Percentiles rank a stretch among this genome's conserved stretches.
Conservation (phyloP, 2,329 filamentous ascomycete species). For the Ascochyta pisi region DNA sequence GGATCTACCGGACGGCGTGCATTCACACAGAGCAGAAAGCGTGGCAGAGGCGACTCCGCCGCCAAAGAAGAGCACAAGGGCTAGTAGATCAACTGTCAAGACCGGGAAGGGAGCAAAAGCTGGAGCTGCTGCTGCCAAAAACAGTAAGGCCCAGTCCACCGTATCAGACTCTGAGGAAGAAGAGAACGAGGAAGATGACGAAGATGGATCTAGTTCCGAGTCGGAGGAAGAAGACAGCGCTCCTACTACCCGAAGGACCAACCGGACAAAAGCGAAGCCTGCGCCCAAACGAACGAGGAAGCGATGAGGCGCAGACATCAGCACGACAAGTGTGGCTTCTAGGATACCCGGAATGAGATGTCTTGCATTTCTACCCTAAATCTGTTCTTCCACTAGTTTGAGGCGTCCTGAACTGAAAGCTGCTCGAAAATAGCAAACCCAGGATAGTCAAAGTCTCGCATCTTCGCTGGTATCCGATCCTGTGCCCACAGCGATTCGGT, state of each 20-base stretch:
- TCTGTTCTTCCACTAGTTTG: not conserved
- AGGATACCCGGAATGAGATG: conserved; percentile 11
- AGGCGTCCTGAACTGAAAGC: not conserved
- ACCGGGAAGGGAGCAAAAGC: conserved; percentile 33
- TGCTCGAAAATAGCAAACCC: conserved; percentile 3
- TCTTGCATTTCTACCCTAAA: not conserved
- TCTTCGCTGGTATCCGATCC: not conserved
- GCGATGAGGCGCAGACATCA: conserved; percentile 15
- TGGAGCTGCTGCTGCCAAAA: conserved; percentile 32
- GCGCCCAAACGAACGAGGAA: conserved; percentile 42
- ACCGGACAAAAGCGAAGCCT: conserved; percentile 34
- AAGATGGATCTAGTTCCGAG: conserved; percentile 40
- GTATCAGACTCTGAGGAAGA: conserved; percentile 49
- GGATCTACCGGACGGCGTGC: conserved; percentile 37
- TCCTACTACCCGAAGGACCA: conserved; percentile 43
- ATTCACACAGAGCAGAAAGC: conserved; percentile 39
- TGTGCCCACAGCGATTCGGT: not conserved
- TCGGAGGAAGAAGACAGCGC: conserved; percentile 45
- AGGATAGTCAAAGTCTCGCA: conserved; percentile 6
- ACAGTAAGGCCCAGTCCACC: conserved; percentile 40
- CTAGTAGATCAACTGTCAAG: conserved; percentile 34
- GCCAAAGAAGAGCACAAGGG: conserved; percentile 39
- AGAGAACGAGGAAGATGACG: conserved; percentile 45
- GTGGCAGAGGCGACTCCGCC: conserved; percentile 39
- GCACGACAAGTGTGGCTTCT: not conserved